Base-by-base conservation (phyloP, 2,329 filamentous ascomycete species). In the Dactylellina sp. region DNA sequence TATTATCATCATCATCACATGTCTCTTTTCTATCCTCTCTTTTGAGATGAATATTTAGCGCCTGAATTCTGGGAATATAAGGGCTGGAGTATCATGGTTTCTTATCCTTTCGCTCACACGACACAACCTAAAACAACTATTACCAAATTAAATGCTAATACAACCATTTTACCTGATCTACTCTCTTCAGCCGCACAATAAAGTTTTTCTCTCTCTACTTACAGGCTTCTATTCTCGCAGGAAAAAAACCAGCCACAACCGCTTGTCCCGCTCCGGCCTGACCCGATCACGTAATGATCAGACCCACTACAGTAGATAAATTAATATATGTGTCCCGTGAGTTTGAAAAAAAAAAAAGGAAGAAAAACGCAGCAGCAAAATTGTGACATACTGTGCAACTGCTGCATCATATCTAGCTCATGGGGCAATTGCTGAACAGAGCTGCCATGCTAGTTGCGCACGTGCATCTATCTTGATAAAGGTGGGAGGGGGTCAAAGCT, bases 31-130 rank as follows among this genome's bases (percentile, higher is more conserved):
- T 42, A 14, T 20, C 39, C 24, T 55, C 42, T 50, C 55, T 20
- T 18, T 40, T 52, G 12, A 70, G 56, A 70, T 44, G 49, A 32
- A 46, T 40, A 47, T 66, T 74, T 65, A 66, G 55, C 70, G 52
- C 35, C 35, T 66, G 55, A 39, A 42, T 46, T 49, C 46, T 22
- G 55, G 56, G 24, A 60, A 74, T 74, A 74, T 52, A 35, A 40
- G 66, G 55, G 32, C 46, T 65, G 61, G 70, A 74, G 70, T 74
- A 66, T 46, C 53, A 24, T 50, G 20, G 18, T 65, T 53, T 53
- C 35, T 64, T 64, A 49, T 72, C 59, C 39, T 22, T 32, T 18
- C n/a, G n/a, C 22, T 37, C 25, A n/a, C 25, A 12, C 16, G 14
- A 28, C 46, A 28, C 20, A 25, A 7, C 3, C 46, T 22, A 18